Conservation (phyloP, 192 early-diverging fungal genomes). For the Dimargaris cristalligena region DNA sequence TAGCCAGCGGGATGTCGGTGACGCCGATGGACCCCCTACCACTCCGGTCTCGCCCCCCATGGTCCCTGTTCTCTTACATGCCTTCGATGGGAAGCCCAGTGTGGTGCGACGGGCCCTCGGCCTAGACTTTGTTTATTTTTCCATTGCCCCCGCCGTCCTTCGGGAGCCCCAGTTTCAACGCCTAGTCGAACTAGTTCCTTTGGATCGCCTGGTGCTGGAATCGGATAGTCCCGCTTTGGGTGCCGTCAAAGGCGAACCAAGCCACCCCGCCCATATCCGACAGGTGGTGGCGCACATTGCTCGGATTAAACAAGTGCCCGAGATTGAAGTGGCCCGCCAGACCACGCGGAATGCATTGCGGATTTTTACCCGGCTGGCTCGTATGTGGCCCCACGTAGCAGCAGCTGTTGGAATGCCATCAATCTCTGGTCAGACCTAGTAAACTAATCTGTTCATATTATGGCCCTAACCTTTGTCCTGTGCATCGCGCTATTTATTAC, state of each 20-base stretch:
- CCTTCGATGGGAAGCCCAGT: conserved; percentile 1
- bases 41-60: not conserved
- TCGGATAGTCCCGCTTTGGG: conserved; percentile 1
- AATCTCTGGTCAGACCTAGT: no score
- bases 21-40: no score
- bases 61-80: conserved; percentile 1
- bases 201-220: conserved; percentile 3
- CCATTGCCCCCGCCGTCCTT: not conserved
- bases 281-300: not conserved
- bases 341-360: conserved; percentile 3
- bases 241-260: not conserved
- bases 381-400: no score
- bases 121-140: conserved; percentile 9
- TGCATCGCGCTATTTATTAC: no score
- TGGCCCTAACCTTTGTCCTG: no score
- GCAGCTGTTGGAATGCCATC: no score
- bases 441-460: no score
- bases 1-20: no score
- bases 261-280: not conserved
- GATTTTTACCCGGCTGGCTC: not conserved
- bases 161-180: not conserved
- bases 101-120: not conserved
- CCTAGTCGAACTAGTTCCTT: not conserved
- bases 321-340: not conserved
- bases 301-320: not conserved